Evolutionary conservation across 2,329 filamentous ascomycete species (phyloP), one percentile per base, ranked within the genome.

Genomic region (Microdochium nivale): DNA sequence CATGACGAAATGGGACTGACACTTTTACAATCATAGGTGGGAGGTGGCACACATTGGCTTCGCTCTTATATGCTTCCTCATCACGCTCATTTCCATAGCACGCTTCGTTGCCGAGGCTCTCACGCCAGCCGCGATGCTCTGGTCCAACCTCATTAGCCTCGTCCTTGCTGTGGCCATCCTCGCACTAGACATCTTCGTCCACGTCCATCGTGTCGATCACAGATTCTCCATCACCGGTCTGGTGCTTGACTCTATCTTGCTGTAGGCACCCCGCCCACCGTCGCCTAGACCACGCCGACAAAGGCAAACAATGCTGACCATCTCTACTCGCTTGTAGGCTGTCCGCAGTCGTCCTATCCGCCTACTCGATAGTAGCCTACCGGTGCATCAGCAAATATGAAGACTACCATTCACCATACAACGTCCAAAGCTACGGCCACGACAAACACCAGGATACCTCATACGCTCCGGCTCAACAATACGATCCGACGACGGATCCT

Each of bases 111-210:
- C 71, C 27, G 76, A 80, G 60, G 70, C 72, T 1, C 61, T 82
- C 51, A 81, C 79, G 11, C 78, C 79, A 2, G 75, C 78, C 62
- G 73, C 72, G 4, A 72, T 82, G 67, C 63, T 81, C 3, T 73
- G 76, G 55, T 73, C 72, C 19, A 74, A 79, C 53, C 62, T 75
- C 52, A 56, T 81, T 58, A 81, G 80, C 57, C 55, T 76, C 44
- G 68, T 71, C 0, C 70, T 77, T 21, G 70, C 76, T 0, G 56
- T 66, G 7, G 71, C 70, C 33, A 74, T 77, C 25, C 64, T 81
- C 24, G 73, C 67, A 1, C 67, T 82, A 25, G 77, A 81, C 53
- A 63, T 79, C 25, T 69, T 78, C 33, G 69, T 79, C n/a, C 77
- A 78, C 54, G 62, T 72, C 3, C 62, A 70, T 50, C 64, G 67